A percentile compares a stretch with the other conserved stretches of the same genome.
Evolutionary conservation across 257 asterid genomes (phyloP).

Genomic region (Solanum bulbocastanum): DNA sequence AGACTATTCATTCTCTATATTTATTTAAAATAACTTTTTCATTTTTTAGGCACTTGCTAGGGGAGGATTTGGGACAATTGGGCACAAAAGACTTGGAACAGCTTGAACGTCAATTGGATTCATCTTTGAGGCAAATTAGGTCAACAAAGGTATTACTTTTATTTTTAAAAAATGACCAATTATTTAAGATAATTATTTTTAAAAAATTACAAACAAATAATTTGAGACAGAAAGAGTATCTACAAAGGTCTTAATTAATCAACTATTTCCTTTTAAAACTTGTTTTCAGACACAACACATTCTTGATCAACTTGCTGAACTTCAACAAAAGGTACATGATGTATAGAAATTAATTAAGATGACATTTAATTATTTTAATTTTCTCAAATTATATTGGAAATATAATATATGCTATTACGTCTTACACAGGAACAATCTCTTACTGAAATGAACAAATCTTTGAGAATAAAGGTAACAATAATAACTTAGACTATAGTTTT

Average conservation of each 20-base stretch:
- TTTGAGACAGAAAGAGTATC: background rate
- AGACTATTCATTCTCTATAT: background rate
- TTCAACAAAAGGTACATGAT: constrained; percentile 23
- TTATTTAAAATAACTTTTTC: background rate
- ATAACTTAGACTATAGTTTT: background rate
- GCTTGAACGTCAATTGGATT: constrained; percentile 46
- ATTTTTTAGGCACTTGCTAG: constrained; percentile 40
- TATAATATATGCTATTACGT: background rate
- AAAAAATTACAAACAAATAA: no score
- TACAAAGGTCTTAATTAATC: background rate
- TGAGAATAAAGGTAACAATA: constrained; percentile 20
- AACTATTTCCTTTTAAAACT: background rate
- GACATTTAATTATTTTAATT: background rate
- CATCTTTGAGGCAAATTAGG: constrained; percentile 42
- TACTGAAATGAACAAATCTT: constrained; percentile 17
- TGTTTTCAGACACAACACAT: constrained; percentile 24
- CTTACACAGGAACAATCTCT: constrained; percentile 22
- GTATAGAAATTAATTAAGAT: background rate
- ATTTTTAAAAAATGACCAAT: background rate
- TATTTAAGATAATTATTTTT: background rate
- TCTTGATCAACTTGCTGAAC: constrained; percentile 24
- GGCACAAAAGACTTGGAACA: constrained; percentile 42
- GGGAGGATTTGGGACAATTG: constrained; percentile 51
- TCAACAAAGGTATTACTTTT: constrained; percentile 29
- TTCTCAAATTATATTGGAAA: background rate